Conservation (phyloP, 345 rosid genomes). For the Populus pruinosa region DNA sequence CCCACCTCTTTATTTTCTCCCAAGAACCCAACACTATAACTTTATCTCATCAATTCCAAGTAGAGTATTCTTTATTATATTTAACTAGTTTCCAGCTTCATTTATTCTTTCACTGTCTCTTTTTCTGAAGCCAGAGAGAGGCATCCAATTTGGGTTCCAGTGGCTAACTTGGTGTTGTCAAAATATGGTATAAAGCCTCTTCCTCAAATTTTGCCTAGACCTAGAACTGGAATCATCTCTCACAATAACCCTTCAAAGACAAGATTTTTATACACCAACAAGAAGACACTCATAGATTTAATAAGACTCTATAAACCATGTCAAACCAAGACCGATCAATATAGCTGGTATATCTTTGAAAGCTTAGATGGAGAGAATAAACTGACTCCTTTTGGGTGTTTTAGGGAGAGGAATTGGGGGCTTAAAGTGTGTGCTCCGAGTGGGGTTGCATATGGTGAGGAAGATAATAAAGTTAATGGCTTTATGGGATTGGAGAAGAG, state of each 20-base stretch:
- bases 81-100: not conserved
- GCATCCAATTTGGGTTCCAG: slow-evolving; percentile 32
- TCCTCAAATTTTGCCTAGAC: slow-evolving; percentile 41
- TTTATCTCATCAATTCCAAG: too few species aligned
- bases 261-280: slow-evolving; percentile 18
- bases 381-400: not conserved
- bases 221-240: slow-evolving; percentile 34
- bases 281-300: slow-evolving; percentile 1
- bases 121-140: not conserved
- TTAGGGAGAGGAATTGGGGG: slow-evolving; percentile 13
- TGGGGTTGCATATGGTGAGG: slow-evolving; percentile 7
- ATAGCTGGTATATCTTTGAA: too few species aligned
- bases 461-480: not conserved
- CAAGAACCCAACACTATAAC: too few species aligned
- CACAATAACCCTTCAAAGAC: slow-evolving; percentile 13
- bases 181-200: slow-evolving; percentile 75
- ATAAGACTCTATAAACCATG: not conserved
- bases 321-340: too few species aligned
- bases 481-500: not conserved
- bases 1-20: too few species aligned
- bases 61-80: not conserved
- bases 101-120: not conserved
- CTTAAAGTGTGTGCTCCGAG: slow-evolving; percentile 13
- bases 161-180: slow-evolving; percentile 66
- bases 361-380: too few species aligned